Conservation (phyloP, 2,329 filamentous ascomycete genomes). For the Akanthomyces muscarius region DNA sequence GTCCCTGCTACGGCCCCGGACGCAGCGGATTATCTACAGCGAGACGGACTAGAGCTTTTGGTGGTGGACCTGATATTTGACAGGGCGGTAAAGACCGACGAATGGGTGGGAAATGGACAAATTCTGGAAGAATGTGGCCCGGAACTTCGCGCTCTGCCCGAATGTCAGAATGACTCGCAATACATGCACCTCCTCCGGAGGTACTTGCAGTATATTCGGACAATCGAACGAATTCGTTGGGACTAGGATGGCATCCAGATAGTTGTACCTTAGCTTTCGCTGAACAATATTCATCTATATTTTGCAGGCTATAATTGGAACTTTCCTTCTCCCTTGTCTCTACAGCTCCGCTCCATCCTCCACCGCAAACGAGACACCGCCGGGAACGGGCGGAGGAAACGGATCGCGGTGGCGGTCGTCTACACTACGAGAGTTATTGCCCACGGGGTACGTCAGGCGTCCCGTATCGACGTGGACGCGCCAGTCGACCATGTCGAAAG, state of each 20-base stretch:
- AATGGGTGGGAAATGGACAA: not conserved
- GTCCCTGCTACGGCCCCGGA: not conserved
- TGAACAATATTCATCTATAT: not conserved
- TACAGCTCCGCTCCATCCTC: not conserved
- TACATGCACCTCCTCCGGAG: not conserved
- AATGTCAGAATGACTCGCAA: not conserved
- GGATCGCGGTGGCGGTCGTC: slow-evolving; percentile 17
- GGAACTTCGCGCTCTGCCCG: not conserved
- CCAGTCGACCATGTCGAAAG: slow-evolving; percentile 27
- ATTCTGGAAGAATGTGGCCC: not conserved
- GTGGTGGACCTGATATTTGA: not conserved
- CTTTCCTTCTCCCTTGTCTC: not conserved
- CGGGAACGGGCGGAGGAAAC: not conserved
- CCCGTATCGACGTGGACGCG: slow-evolving; percentile 28
- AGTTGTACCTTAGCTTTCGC: not conserved
- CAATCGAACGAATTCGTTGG: not conserved
- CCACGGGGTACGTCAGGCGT: slow-evolving; percentile 28
- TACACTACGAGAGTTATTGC: slow-evolving; percentile 17
- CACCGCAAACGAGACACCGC: not conserved
- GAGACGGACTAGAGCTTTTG: not conserved
- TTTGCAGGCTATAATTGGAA: not conserved
- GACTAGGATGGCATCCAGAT: not conserved
- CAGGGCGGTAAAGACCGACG: not conserved
- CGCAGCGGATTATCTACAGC: not conserved
- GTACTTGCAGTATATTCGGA: not conserved